Evolutionary conservation across 2,329 filamentous ascomycete genomes (phyloP).

Genomic region (Alternaria novae-zelandiae): DNA sequence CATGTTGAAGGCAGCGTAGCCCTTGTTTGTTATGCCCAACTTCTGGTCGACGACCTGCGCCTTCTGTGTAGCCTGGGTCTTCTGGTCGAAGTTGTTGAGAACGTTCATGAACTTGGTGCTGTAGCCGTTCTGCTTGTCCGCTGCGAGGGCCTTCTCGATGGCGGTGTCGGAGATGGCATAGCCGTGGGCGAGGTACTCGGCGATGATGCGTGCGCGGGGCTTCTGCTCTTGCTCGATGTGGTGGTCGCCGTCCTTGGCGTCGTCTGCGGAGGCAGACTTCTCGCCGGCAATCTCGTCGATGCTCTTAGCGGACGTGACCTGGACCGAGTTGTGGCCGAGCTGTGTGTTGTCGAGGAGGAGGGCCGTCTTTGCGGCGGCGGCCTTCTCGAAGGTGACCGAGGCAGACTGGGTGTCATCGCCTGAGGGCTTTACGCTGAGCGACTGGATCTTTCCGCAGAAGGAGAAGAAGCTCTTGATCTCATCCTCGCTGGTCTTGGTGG

Average conservation of each 20-base stretch:
- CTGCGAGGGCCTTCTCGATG: constrained; percentile 81
- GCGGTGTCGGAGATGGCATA: constrained; percentile 82
- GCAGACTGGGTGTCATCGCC: constrained; percentile 76
- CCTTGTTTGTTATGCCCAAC: constrained; percentile 80
- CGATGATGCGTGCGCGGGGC: constrained; percentile 88
- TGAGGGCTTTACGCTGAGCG: constrained; percentile 74
- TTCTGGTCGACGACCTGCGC: constrained; percentile 83
- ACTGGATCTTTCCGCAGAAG: constrained; percentile 91
- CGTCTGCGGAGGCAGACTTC: constrained; percentile 62
- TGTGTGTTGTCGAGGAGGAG: constrained; percentile 97
- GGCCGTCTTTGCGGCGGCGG: constrained; percentile 94
- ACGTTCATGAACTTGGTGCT: constrained; percentile 78
- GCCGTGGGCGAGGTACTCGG: constrained; percentile 95
- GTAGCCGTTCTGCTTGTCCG: constrained; percentile 90
- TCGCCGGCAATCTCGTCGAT: constrained; percentile 68
- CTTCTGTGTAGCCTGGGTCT: constrained; percentile 86
- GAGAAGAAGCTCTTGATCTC: constrained; percentile 97
- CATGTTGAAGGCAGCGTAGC: constrained; percentile 69
- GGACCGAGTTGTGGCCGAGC: constrained; percentile 76
- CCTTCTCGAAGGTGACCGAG: constrained; percentile 95
- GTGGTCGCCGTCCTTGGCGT: constrained; percentile 61
- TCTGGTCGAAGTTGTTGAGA: constrained; percentile 78
- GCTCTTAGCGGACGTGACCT: constrained; percentile 76
- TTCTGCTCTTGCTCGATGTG: constrained; percentile 95
- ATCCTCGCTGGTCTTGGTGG: constrained; percentile 79